These are phyloP conservation scores for Marsdenia floribunda DNA, from an alignment of 257 asterid species.

Conservation along the genomic window DNA sequence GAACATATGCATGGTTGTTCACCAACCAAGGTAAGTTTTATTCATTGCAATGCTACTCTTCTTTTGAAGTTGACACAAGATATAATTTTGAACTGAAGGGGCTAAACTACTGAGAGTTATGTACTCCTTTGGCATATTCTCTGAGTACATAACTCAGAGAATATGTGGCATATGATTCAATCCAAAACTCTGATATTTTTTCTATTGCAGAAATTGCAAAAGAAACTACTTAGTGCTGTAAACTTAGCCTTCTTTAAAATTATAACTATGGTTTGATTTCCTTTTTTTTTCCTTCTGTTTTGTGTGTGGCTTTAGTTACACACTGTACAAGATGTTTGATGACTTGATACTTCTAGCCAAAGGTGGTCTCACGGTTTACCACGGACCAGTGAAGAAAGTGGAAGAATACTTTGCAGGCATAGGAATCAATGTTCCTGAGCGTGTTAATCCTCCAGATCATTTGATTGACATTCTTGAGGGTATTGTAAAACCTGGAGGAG, in stretches of 20 bases:
- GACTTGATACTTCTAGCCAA: slow-evolving; percentile 89
- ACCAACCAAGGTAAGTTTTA: slow-evolving; percentile 75
- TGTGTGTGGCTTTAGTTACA: slow-evolving; percentile 54
- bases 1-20: slow-evolving; percentile 93
- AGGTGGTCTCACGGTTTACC: slow-evolving; percentile 89
- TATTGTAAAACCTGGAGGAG: slow-evolving; percentile 56
- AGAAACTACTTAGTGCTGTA: too few relatives aligned
- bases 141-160: too few relatives aligned
- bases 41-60: not conserved
- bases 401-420: slow-evolving; percentile 75
- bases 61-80: not conserved
- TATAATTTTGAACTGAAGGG: not conserved
- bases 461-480: slow-evolving; percentile 92
- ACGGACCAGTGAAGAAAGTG: slow-evolving; percentile 85
- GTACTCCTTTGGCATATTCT: not conserved
- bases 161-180: not conserved
- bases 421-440: slow-evolving; percentile 75
- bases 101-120: not conserved
- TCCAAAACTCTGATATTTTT: not conserved
- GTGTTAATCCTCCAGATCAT: slow-evolving; percentile 91
- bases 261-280: not conserved
- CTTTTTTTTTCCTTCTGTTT: not conserved
- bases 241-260: not conserved
- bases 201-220: not conserved
- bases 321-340: slow-evolving; percentile 92